Percentiles rank a stretch among this genome's conserved stretches.
These are phyloP conservation scores for Neurospora tetraspora DNA, from an alignment of 495 filamentous ascomycete species.

Conservation along the genomic window DNA sequence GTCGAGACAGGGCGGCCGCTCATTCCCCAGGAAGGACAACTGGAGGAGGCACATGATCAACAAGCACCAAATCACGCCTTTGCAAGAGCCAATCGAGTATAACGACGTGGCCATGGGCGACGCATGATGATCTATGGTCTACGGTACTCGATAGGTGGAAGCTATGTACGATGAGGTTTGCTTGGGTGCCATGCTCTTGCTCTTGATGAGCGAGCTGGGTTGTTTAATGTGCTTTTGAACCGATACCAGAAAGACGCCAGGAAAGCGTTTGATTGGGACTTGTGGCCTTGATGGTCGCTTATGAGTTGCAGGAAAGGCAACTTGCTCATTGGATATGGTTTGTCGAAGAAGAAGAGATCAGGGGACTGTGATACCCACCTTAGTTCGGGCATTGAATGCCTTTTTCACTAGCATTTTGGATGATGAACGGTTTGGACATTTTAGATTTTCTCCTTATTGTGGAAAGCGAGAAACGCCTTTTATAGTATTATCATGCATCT, in stretches of 20 bases:
- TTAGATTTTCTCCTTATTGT: background rate
- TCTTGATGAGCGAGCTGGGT: background rate
- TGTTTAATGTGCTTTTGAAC: background rate
- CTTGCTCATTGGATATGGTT: too few relatives aligned
- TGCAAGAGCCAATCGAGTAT: slow-evolving; percentile 18
- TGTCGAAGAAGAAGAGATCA: background rate
- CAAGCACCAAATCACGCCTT: slow-evolving; percentile 30
- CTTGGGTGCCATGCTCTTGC: background rate
- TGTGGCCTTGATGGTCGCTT: background rate
- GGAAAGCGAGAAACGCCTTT: background rate
- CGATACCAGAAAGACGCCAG: background rate
- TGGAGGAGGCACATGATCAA: slow-evolving; percentile 43
- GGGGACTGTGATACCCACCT: background rate
- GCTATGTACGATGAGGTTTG: background rate
- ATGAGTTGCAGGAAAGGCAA: background rate
- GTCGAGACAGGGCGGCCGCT: slow-evolving; percentile 34
- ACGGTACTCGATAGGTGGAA: background rate
- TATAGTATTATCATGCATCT: background rate
- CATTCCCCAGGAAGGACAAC: slow-evolving; percentile 43
- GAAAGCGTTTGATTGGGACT: background rate
- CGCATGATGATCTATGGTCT: slow-evolving; percentile 3
- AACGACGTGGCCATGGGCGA: slow-evolving; percentile 15
- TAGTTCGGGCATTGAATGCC: background rate
- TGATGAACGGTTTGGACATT: background rate
- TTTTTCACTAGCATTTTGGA: background rate